A percentile compares a stretch with the other conserved stretches of the same genome.
Evolutionary conservation across 306 rosid species (phyloP).

Genomic region (Vigna nakashimae): DNA sequence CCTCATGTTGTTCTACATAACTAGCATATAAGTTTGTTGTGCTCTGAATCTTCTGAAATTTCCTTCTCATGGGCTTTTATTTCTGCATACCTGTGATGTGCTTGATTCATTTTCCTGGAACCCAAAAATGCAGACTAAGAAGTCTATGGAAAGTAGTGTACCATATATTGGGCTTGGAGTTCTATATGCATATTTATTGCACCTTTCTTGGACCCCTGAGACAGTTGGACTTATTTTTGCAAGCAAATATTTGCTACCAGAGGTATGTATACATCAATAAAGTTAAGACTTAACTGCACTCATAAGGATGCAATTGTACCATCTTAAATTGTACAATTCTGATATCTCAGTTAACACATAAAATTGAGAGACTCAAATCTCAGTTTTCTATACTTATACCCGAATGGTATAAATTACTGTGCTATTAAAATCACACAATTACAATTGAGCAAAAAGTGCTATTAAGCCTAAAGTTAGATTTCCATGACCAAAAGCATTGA

Average conservation of each 20-base stretch:
- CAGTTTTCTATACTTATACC: too few relatives aligned
- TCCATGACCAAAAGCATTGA: constrained; percentile 5
- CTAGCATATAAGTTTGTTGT: neutral
- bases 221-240: constrained; percentile 69
- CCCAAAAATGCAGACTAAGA: constrained; percentile 68
- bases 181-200: constrained; percentile 81
- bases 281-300: neutral
- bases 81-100: constrained; percentile 6
- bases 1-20: neutral
- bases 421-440: too few relatives aligned
- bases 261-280: constrained; percentile 57
- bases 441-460: too few relatives aligned
- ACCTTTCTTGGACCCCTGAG: constrained; percentile 92
- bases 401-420: too few relatives aligned
- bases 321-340: too few relatives aligned
- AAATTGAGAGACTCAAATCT: too few relatives aligned
- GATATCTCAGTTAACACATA: too few relatives aligned
- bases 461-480: constrained; percentile 1
- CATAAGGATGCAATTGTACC: too few relatives aligned
- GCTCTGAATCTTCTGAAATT: constrained; percentile 20
- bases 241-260: constrained; percentile 81
- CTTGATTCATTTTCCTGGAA: constrained; percentile 40
- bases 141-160: constrained; percentile 66
- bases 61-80: neutral
- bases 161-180: constrained; percentile 75